Evolutionary conservation across 1,284 basidiomycete species (phyloP).

Genomic region (Marasmius sp.): DNA sequence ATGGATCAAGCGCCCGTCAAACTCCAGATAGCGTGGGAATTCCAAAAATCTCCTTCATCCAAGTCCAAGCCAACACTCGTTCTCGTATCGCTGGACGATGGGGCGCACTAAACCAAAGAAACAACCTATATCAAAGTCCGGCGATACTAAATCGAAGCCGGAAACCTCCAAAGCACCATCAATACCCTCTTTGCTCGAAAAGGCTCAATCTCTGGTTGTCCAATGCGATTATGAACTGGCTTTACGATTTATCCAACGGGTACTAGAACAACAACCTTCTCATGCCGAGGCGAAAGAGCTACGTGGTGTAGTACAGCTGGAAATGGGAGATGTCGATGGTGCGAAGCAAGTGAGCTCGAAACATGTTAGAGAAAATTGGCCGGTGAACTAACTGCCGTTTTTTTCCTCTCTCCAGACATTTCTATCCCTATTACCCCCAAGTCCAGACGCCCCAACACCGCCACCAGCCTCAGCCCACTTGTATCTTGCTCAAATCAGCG

Average conservation of each 20-base stretch:
- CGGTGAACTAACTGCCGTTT: neutral
- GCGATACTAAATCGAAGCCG: conserved; percentile 24
- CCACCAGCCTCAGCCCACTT: conserved; percentile 85
- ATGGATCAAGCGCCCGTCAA: no score
- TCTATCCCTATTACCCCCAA: conserved; percentile 57
- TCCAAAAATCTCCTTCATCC: neutral
- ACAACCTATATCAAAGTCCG: conserved; percentile 40
- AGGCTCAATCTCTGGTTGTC: conserved; percentile 75
- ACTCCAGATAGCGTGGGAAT: neutral
- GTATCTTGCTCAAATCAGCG: conserved; percentile 87
- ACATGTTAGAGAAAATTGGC: neutral
- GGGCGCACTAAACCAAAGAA: conserved; percentile 64
- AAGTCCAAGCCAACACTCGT: neutral
- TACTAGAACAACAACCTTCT: conserved; percentile 64
- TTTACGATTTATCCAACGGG: conserved; percentile 67
- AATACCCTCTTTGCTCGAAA: conserved; percentile 60
- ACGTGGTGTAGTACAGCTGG: conserved; percentile 74
- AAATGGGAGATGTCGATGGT: conserved; percentile 73
- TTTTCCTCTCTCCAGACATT: conserved; percentile 54
- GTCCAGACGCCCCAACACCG: conserved; percentile 52
- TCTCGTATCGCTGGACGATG: conserved; percentile 38
- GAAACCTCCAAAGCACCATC: conserved; percentile 33
- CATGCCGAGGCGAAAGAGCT: conserved; percentile 81
- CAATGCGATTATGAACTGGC: conserved; percentile 87
- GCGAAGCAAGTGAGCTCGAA: conserved; percentile 69